phyloP scores from a whole-genome alignment of 495 filamentous ascomycete species.

The Podospora tetraspora region DNA sequence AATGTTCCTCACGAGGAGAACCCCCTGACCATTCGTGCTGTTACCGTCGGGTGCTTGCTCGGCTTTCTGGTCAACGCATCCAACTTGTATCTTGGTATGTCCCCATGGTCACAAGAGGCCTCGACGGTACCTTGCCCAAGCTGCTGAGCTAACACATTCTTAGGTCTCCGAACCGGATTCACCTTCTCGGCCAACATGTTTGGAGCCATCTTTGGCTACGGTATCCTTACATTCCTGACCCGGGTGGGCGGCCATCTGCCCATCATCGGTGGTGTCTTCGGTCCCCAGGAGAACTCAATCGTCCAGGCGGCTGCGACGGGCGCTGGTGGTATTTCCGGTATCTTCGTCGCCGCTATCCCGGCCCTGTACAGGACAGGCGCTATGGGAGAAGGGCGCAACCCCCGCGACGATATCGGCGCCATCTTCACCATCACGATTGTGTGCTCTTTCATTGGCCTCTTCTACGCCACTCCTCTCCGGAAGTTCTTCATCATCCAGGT shows the following conservation, averaged over 20 bases:
- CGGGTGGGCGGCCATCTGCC: conserved; percentile 46
- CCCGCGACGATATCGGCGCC: conserved; percentile 51
- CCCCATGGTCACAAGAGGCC: too few species aligned
- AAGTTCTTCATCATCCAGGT: conserved; percentile 67
- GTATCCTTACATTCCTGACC: conserved; percentile 51
- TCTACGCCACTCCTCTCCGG: conserved; percentile 61
- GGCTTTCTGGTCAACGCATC: conserved; percentile 59
- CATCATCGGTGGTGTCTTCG: conserved; percentile 56
- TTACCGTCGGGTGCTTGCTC: conserved; percentile 52
- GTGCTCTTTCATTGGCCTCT: conserved; percentile 62
- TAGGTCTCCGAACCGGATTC: conserved; percentile 60
- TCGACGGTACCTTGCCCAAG: too few species aligned
- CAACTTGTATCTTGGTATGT: conserved; percentile 56
- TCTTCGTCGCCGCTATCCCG: conserved; percentile 60
- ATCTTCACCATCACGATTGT: conserved; percentile 59
- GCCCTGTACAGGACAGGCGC: conserved; percentile 57
- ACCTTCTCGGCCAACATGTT: conserved; percentile 57
- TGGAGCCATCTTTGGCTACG: conserved; percentile 61
- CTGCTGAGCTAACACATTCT: conserved; percentile 21
- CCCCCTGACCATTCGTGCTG: conserved; percentile 54
- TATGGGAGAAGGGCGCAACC: conserved; percentile 39
- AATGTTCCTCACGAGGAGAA: conserved; percentile 39
- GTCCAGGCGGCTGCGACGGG: conserved; percentile 60
- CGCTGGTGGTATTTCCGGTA: conserved; percentile 55
- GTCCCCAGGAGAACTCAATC: conserved; percentile 64